phyloP scores from a whole-genome alignment of 352 stramenopile genomes.

The Globisporangium spiculum region DNA sequence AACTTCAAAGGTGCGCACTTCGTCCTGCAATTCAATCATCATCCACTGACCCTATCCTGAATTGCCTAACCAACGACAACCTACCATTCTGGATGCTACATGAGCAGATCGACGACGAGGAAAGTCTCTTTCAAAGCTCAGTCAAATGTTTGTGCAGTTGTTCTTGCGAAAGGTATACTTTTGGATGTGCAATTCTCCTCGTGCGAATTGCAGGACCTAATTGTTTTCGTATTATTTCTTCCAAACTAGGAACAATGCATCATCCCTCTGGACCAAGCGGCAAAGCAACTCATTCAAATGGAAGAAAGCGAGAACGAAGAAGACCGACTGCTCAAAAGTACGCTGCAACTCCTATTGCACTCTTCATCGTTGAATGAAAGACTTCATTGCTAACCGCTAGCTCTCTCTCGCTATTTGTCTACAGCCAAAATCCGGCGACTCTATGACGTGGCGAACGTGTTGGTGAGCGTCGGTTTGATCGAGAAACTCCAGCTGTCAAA shows the following conservation, averaged over 20 bases:
- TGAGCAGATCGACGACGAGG: slow-evolving; percentile 57
- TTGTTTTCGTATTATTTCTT: not conserved
- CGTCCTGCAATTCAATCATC: not conserved
- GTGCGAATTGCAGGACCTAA: not conserved
- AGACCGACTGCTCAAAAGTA: slow-evolving; percentile 83
- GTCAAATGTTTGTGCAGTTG: slow-evolving; percentile 94
- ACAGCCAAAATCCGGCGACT: slow-evolving; percentile 93
- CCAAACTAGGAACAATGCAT: slow-evolving; percentile 77
- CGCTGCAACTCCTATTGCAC: slow-evolving; percentile 6
- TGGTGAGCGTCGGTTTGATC: slow-evolving; percentile 91
- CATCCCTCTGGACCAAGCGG: slow-evolving; percentile 92
- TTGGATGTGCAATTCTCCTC: not conserved
- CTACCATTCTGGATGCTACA: not conserved
- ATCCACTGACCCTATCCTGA: not conserved
- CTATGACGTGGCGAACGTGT: slow-evolving; percentile 98
- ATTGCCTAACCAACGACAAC: not conserved
- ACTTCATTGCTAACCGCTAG: not conserved
- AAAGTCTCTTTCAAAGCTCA: slow-evolving; percentile 90
- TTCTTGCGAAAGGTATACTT: slow-evolving; percentile 85
- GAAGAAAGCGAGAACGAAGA: slow-evolving; percentile 74
- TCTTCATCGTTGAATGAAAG: not conserved
- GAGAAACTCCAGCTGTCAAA: slow-evolving; percentile 86
- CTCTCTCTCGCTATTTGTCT: not conserved
- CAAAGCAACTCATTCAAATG: slow-evolving; percentile 92
- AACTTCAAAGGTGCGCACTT: slow-evolving; percentile 50